Conservation (phyloP, 192 early-diverging fungal genomes). For the Entophlyctis luteolus region DNA sequence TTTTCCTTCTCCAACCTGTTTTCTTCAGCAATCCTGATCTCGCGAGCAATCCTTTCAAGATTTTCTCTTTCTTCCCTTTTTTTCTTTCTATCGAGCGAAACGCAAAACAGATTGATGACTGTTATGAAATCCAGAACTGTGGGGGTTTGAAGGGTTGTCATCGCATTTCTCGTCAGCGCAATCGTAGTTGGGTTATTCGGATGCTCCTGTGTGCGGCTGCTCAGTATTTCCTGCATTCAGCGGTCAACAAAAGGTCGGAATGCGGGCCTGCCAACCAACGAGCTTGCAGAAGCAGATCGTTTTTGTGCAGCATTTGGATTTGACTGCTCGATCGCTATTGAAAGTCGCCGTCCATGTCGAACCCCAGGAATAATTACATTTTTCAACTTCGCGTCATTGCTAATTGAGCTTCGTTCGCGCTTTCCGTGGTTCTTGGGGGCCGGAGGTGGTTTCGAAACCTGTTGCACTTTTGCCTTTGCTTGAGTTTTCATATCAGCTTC, state of each 20-base stretch:
- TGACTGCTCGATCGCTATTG: neutral
- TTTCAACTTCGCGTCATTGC: no score
- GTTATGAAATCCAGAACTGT: conserved; percentile 32
- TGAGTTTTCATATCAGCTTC: neutral
- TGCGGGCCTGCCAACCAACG: no score
- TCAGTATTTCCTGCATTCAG: neutral
- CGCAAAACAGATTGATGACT: conserved; percentile 40
- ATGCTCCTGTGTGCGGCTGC: neutral
- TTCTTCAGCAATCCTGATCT: conserved; percentile 31
- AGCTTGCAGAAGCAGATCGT: no score
- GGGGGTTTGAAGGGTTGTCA: conserved; percentile 44
- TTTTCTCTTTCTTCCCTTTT: conserved; percentile 32
- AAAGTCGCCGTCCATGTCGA: neutral
- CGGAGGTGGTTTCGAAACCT: no score
- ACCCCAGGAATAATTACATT: neutral
- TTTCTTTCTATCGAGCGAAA: conserved; percentile 17
- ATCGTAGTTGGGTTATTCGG: neutral
- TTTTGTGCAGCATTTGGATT: neutral
- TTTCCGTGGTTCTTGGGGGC: no score
- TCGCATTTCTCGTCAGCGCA: conserved; percentile 4
- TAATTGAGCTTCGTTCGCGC: no score
- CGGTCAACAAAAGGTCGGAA: no score
- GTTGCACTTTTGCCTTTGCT: no score
- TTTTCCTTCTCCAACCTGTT: conserved; percentile 30
- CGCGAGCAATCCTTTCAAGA: conserved; percentile 27